A percentile compares a stretch with the other conserved stretches of the same genome.
phyloP scores from a whole-genome alignment of 345 rosid genomes.

The Gossypium turneri region DNA sequence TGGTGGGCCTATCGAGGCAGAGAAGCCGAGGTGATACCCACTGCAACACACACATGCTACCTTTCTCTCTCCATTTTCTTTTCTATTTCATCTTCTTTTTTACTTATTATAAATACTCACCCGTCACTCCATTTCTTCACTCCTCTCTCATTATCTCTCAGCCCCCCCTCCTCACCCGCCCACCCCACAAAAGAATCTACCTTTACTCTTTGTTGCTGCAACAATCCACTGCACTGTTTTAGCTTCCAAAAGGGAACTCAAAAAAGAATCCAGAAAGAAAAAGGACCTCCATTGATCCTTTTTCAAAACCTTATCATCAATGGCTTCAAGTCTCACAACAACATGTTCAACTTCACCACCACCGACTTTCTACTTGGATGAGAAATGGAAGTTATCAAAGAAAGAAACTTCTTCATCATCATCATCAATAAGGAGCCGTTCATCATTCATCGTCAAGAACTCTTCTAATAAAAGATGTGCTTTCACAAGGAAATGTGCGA shows the following conservation, averaged over 20 bases:
- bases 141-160: neutral
- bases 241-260: neutral
- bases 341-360: slow-evolving; percentile 35
- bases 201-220: slow-evolving; percentile 17
- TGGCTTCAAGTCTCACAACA: slow-evolving; percentile 35
- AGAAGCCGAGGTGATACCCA: slow-evolving; percentile 51
- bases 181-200: neutral
- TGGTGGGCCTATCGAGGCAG: slow-evolving; percentile 52
- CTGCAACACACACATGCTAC: slow-evolving; percentile 49
- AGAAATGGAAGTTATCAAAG: slow-evolving; percentile 64
- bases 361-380: slow-evolving; percentile 37
- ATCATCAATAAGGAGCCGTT: slow-evolving; percentile 35
- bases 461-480: slow-evolving; percentile 46
- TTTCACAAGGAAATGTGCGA: slow-evolving; percentile 78
- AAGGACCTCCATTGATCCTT: neutral
- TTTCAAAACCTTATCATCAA: slow-evolving; percentile 3
- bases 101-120: slow-evolving; percentile 36
- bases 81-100: neutral
- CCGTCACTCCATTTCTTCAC: slow-evolving; percentile 9
- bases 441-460: slow-evolving; percentile 34
- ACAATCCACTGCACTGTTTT: slow-evolving; percentile 9
- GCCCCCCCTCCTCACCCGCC: no score
- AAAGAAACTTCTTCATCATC: slow-evolving; percentile 57
- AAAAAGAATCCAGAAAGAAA: neutral
- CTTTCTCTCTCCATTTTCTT: neutral